Base-by-base conservation (phyloP, 352 stramenopile genomes). In the Pythium brassicae region DNA sequence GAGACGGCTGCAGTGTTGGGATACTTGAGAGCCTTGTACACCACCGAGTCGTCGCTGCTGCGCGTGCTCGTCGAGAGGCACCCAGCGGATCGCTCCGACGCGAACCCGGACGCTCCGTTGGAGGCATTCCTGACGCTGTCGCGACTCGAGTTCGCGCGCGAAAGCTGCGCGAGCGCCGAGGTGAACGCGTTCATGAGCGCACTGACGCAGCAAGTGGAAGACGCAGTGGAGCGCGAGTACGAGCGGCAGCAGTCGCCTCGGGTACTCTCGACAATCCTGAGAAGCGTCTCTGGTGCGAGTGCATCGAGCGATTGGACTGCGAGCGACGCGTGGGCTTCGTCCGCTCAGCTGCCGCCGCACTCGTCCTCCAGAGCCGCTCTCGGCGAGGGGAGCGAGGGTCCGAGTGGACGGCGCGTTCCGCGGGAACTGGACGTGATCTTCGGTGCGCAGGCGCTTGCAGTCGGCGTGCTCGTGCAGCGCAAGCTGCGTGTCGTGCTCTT, bases 401-500 rank as follows among this genome's bases (percentile, higher is more conserved):
- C n/a, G n/a, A n/a, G n/a, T n/a, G n/a, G n/a, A n/a, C n/a, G n/a
- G 15, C 50, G n/a, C 34, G 44, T 32, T 19, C 52, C 60, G 29
- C 46, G 46, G 10, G 67, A 78, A 22, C 6, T 71, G n/a, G 63
- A 83, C 32, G 59, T 85, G 25, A 44, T 76, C 34, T 58, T 59
- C 43, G 63, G 69, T 10, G 76, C 74, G 19, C 68, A 80, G 44
- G 50, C 57, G 26, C 60, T 85, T 6, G 68, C 66, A 1, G 61
- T 85, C 17, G 74, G 74, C 1, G 62, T 83, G 35, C 46, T 83
- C 5, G 49, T 86, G 22, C 77, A 87, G 55, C 71, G 71, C 8
- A 84, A 83, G 23, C 59, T 87, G 15, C 72, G 74, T 2, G 59
- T 74, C 19, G 15, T 86, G 12, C 53, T 87, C 1, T 71, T 84